phyloP scores from a whole-genome alignment of 1,284 basidiomycete species.

The Austroboletus niveus region DNA sequence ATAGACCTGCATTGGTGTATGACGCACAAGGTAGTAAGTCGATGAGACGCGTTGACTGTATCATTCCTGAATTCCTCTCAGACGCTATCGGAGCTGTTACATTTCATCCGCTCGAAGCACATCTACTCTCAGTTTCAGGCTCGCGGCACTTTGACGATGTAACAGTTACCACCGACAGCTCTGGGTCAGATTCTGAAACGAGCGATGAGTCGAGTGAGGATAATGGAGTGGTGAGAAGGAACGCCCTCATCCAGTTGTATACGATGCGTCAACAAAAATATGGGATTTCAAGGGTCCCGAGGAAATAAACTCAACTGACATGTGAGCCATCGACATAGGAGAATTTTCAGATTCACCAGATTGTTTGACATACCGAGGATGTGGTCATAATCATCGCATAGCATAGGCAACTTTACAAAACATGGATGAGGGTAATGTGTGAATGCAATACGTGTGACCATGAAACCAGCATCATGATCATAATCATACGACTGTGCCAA shows the following conservation, averaged over 20 bases:
- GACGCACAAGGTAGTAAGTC: constrained; percentile 23
- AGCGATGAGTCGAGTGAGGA: constrained; percentile 4
- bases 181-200: constrained; percentile 14
- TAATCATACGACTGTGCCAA: constrained; percentile 90
- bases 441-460: constrained; percentile 18
- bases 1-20: constrained; percentile 9
- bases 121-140: constrained; percentile 59
- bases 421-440: constrained; percentile 5
- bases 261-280: constrained; percentile 28
- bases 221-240: constrained; percentile 1
- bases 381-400: constrained; percentile 25
- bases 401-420: constrained; percentile 17
- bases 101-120: constrained; percentile 57
- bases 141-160: constrained; percentile 57
- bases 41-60: background rate
- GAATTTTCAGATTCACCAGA: background rate
- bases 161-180: background rate
- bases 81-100: constrained; percentile 62
- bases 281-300: constrained; percentile 20
- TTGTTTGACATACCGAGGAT: background rate
- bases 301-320: too few species aligned
- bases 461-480: constrained; percentile 4
- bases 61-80: constrained; percentile 20
- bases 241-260: constrained; percentile 20
- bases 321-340: too few species aligned